These are phyloP conservation scores for Torulaspora franciscae DNA, from an alignment of 805 yeast genomes.

Conservation along the genomic window DNA sequence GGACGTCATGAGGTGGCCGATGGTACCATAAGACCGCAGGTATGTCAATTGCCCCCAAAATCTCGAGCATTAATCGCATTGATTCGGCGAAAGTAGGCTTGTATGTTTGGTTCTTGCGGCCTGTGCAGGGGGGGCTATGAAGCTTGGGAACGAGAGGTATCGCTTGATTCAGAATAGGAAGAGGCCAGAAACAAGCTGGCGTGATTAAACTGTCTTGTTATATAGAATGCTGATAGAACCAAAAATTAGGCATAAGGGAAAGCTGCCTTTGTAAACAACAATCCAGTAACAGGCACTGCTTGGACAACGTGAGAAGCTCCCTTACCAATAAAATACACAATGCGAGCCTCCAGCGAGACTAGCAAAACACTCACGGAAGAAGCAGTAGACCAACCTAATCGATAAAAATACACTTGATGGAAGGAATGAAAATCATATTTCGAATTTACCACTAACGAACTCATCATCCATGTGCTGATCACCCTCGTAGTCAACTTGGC, in stretches of 20 bases:
- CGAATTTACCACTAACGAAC: constrained; percentile 86
- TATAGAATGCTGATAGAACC: neutral
- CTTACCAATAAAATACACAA: neutral
- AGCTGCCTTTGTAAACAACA: neutral
- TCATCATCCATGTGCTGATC: constrained; percentile 71
- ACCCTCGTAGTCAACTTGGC: constrained; percentile 38
- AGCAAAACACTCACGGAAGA: neutral
- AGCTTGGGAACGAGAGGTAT: too few relatives aligned
- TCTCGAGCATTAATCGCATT: too few relatives aligned
- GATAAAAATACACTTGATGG: neutral
- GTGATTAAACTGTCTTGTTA: neutral
- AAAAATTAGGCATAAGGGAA: neutral
- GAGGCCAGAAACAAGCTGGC: neutral
- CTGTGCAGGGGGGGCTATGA: too few relatives aligned
- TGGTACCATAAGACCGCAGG: too few relatives aligned
- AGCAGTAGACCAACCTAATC: neutral
- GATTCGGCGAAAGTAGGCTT: too few relatives aligned
- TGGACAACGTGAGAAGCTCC: neutral
- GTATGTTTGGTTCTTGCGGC: too few relatives aligned
- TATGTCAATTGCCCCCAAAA: too few relatives aligned
- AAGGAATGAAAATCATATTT: constrained; percentile 46
- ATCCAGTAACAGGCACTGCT: neutral
- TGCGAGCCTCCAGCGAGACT: neutral
- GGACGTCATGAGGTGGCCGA: too few relatives aligned
- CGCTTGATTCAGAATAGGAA: neutral